These are phyloP conservation scores for Emydomyces testavorans DNA, from an alignment of 2,329 filamentous ascomycete genomes.

Conservation along the genomic window DNA sequence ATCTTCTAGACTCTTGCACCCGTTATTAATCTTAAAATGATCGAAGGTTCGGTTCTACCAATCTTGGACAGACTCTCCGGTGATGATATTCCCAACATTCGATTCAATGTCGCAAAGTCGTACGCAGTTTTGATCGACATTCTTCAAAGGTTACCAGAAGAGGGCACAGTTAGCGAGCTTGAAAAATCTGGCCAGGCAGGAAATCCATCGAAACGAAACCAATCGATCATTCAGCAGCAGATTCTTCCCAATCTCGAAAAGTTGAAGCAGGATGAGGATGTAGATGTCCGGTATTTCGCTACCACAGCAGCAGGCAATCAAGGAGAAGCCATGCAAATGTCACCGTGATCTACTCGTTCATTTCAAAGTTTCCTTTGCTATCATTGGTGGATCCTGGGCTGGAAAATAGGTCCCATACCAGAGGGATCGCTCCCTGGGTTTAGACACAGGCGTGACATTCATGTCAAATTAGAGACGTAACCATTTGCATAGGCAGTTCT, in stretches of 20 bases:
- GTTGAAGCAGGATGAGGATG: slow-evolving; percentile 92
- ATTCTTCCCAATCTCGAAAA: slow-evolving; percentile 87
- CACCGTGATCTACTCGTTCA: slow-evolving; percentile 30
- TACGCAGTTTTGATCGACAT: slow-evolving; percentile 82
- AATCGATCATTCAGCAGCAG: slow-evolving; percentile 72
- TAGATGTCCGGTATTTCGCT: slow-evolving; percentile 96
- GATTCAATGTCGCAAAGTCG: slow-evolving; percentile 98
- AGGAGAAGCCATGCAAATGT: slow-evolving; percentile 46
- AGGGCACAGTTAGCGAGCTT: slow-evolving; percentile 72
- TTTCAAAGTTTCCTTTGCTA: background rate
- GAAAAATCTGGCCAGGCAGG: slow-evolving; percentile 58
- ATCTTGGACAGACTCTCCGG: slow-evolving; percentile 90
- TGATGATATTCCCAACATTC: slow-evolving; percentile 96
- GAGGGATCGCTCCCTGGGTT: background rate
- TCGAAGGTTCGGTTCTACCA: slow-evolving; percentile 82
- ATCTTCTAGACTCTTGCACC: slow-evolving; percentile 68
- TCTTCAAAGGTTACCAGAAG: slow-evolving; percentile 78
- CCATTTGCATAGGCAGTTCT: slow-evolving; percentile 9
- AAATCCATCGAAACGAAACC: slow-evolving; percentile 56
- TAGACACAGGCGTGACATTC: slow-evolving; percentile 8
- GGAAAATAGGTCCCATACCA: slow-evolving; percentile 1
- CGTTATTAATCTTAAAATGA: slow-evolving; percentile 85
- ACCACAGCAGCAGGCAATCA: slow-evolving; percentile 62
- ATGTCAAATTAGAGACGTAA: slow-evolving; percentile 13
- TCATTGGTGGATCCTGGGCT: slow-evolving; percentile 1